These are phyloP conservation scores for Yamadazyma philogaea DNA, from an alignment of 805 yeast species.

Conservation along the genomic window DNA sequence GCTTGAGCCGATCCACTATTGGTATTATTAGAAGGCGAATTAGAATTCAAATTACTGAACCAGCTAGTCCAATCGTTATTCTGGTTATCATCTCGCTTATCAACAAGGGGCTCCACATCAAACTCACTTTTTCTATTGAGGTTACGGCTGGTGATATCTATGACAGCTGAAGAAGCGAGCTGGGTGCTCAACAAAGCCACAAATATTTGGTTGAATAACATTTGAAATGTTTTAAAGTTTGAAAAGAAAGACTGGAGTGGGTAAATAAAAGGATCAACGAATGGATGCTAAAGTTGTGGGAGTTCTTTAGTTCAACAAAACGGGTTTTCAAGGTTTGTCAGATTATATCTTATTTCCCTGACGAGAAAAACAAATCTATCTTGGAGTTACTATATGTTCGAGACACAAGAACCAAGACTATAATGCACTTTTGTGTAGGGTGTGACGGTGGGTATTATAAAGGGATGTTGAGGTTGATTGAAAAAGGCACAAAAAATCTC, in stretches of 20 bases:
- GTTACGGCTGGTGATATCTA: constrained; percentile 10
- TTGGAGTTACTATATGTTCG: background rate
- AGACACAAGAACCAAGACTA: background rate
- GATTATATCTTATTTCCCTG: background rate
- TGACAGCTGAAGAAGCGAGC: constrained; percentile 1
- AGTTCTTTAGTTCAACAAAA: background rate
- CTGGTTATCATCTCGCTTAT: constrained; percentile 4
- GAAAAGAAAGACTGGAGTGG: constrained; percentile 14
- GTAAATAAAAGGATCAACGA: constrained; percentile 1
- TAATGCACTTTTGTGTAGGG: constrained; percentile 3
- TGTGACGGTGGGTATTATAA: background rate
- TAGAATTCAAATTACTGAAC: constrained; percentile 7
- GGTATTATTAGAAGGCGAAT: background rate
- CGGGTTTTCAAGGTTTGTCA: background rate
- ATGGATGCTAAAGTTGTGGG: background rate
- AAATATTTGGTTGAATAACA: constrained; percentile 4
- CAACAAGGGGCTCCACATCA: background rate
- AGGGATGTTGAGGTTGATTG: constrained; percentile 1
- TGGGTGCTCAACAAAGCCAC: constrained; percentile 3
- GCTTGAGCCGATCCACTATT: background rate
- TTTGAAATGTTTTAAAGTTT: constrained; percentile 2
- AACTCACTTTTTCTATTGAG: constrained; percentile 1
- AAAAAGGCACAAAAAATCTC: constrained; percentile 7
- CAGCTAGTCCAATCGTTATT: constrained; percentile 10
- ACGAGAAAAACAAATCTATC: background rate